Base-by-base conservation (phyloP, 768 basidiomycete species). In the Mycena albidolilacea region DNA sequence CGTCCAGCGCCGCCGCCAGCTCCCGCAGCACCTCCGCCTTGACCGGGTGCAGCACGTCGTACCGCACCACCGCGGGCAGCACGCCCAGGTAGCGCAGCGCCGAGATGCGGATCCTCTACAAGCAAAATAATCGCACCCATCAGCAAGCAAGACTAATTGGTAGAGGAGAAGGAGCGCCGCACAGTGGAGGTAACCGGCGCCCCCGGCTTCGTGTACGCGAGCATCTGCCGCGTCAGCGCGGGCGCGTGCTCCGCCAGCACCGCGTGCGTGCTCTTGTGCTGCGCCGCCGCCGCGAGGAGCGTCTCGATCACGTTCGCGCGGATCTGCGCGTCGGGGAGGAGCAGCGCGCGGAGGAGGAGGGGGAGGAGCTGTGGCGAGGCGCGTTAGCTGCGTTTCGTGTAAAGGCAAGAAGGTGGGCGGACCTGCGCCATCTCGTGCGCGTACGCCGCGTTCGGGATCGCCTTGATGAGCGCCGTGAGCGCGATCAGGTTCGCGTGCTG, bases 281-380 rank as follows among this genome's bases (percentile, higher is more conserved):
- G 89, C 21, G 57, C 44, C 9, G 94, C 90, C 7, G 95, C 90
- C 1, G 91, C 87, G 10, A 90, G 87, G 46, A 99, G 86, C 10
- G 92, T 93, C 65, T 94, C 90, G 68, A 98, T 93, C 61, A 97
- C 92, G 82, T 93, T 92, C 17, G 89, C 87, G 30, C 95, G 91
- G 71, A 97, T 90, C 37, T 89, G 87, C 10, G 89, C 81, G 79
- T 96, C 92, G 5, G 92, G 90, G 5, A 98, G 83, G 52, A 94
- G 91, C 19, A 99, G 88, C 5, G 95, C 93, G 17, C 94, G 93
- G 54, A 99, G 84, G 6, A 99, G 86, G 15, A 98, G 87, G 0
- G 98, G 97, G 75, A 98, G 89, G 14, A 99, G 88, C 97, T 99
- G n/a, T 19, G 15, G 48, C 3, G 30, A 1, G 30, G 30, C 30